Evolutionary conservation across 192 early-diverging fungal genomes (phyloP), one percentile per base, ranked within the genome.

Genomic region (Chytriomyces sp.): DNA sequence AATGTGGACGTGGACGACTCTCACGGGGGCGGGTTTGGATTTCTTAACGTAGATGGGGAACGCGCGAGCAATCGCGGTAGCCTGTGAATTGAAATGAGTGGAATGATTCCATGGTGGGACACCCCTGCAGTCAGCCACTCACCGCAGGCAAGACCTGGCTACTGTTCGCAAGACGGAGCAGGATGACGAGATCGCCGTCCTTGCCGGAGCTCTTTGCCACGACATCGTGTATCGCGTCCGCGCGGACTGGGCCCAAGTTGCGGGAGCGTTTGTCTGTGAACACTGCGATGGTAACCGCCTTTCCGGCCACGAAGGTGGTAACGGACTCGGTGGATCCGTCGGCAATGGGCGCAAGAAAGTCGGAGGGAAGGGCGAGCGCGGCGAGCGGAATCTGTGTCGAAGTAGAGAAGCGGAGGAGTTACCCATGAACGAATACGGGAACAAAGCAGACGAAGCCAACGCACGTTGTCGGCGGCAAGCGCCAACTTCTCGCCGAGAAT

Each of bases 41-140:
- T 84, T 84, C 28, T 49, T 39, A 26, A 39, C 60, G 66, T 73
- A 82, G 31, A 70, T 52, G 26, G 83, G 78, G 72, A 76, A 79
- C 2, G 76, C 77, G 19, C 78, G 54, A 5, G 81, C 60, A 8
- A 83, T 72, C 10, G 73, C 75, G 32, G 67, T 26, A 61, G 64
- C 38, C 68, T 70, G 53, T 30, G 53, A 34, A n/a, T 4, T 32
- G 38, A 66, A 66, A 52, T 25, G 32, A 57, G 67, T 66, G 39
- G 69, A 19, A 37, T 36, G 57, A 30, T 73, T 52, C 54, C 28
- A 31, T 33, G 32, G 44, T 14, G 31, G 39, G 52, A 37, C 6
- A 39, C 7, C 39, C n/a, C 55, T 3, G 22, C 25, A 39, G 7
- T 8, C 30, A 39, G 36, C 41, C 5, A 66, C 73, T 69, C 44